A percentile compares a stretch with the other conserved stretches of the same genome.
phyloP scores from a whole-genome alignment of 73 alveolate genomes.

The Uronychia binucleata region DNA sequence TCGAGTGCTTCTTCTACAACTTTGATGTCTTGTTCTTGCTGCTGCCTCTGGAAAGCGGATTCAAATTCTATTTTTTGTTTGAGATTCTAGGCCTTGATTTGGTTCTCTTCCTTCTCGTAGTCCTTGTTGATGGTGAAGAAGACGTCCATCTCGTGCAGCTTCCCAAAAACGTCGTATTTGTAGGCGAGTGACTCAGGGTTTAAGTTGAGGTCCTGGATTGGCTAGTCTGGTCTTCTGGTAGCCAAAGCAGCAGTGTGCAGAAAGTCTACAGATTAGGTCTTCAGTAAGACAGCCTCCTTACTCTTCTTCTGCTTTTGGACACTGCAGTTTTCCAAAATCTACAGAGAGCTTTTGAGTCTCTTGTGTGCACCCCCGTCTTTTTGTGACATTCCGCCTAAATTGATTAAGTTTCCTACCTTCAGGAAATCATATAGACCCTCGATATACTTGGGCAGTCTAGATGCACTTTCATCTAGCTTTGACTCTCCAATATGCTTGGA shows the following conservation, averaged over 20 bases:
- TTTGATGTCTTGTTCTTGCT: neutral
- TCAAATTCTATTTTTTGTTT: neutral
- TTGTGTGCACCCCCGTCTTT: neutral
- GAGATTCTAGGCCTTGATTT: neutral
- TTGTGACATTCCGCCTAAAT: neutral
- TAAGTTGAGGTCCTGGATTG: neutral
- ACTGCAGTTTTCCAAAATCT: neutral
- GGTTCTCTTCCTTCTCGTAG: slow-evolving; percentile 17
- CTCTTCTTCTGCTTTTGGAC: neutral
- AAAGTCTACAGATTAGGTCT: neutral
- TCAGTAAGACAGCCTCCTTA: neutral
- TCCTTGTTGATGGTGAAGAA: slow-evolving; percentile 34
- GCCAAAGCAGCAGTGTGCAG: neutral
- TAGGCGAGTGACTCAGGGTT: neutral
- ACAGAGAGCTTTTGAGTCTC: neutral
- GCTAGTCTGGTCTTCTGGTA: neutral
- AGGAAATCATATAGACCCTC: neutral
- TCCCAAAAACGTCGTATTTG: neutral
- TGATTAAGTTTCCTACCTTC: neutral
- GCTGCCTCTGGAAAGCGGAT: neutral
- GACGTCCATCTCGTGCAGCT: slow-evolving; percentile 49
- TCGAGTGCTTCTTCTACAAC: neutral
- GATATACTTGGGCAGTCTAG: neutral
- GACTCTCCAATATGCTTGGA: too few species aligned
- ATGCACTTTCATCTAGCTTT: neutral